Percentiles rank a stretch among this genome's conserved stretches.
These are phyloP conservation scores for Lactarius hatsudake DNA, from an alignment of 768 basidiomycete species.

Conservation along the genomic window DNA sequence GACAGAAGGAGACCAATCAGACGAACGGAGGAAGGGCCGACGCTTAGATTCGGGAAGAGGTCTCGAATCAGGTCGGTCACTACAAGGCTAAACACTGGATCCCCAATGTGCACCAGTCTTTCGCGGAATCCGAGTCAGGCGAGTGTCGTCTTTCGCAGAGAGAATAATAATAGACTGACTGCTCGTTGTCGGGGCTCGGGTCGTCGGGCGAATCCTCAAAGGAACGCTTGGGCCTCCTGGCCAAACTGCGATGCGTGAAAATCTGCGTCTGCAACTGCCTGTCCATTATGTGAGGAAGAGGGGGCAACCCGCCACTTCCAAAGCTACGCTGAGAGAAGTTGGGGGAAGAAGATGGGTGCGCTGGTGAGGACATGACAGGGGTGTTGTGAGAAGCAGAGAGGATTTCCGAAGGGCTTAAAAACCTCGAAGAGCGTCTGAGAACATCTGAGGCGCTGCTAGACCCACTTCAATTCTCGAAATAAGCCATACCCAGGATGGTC, in stretches of 20 bases:
- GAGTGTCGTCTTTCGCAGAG: not conserved
- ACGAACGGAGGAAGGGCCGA: constrained; percentile 22
- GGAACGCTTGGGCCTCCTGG: constrained; percentile 10
- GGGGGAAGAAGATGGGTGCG: not conserved
- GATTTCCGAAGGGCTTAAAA: not conserved
- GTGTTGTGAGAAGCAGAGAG: constrained; percentile 10
- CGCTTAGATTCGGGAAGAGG: constrained; percentile 7
- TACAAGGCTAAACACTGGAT: constrained; percentile 18
- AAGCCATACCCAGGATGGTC: constrained; percentile 19
- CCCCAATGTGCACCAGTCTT: constrained; percentile 19
- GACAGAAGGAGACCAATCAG: not conserved
- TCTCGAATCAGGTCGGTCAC: constrained; percentile 19
- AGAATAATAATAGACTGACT: not conserved
- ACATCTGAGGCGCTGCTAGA: constrained; percentile 3
- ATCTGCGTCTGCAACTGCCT: constrained; percentile 3
- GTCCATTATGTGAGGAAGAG: constrained; percentile 13
- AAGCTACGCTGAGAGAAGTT: not conserved
- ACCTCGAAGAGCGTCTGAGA: constrained; percentile 9
- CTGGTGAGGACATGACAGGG: constrained; percentile 1
- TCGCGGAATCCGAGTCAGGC: not conserved
- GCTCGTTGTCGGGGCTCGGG: constrained; percentile 16
- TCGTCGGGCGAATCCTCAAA: constrained; percentile 18
- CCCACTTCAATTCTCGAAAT: not conserved
- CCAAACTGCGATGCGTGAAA: constrained; percentile 19
- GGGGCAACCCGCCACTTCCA: not conserved